Base-by-base conservation (phyloP, 2,329 filamentous ascomycete species). In the Colletotrichum sojae region DNA sequence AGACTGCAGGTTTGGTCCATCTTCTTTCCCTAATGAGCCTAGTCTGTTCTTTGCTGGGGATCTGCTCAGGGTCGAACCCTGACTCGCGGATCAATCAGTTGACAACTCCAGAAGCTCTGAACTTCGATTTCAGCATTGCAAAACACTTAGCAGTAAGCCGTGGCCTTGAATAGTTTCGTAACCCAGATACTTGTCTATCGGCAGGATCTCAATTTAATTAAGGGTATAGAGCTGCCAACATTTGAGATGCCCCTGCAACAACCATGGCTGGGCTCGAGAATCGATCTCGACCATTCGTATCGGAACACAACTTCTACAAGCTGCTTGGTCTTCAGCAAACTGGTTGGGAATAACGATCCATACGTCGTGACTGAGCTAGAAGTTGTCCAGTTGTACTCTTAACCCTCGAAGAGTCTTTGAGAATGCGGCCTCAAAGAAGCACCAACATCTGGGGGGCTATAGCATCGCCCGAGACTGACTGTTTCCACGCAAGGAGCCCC, bases 1-100 rank as follows among this genome's bases (percentile, higher is more conserved):
- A 25, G 18, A 15, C 39, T 40, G 56, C 36, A 20, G 13, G 54
- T 61, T 60, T 66, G 49, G 63, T 51, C 57, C 57, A 67, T 63
- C 58, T 56, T 31, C 20, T 57, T 63, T 52, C 64, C 58, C 6
- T n/a, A 63, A 63, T 4, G 36, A 36, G 64, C 27, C 46, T 63
- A 67, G 64, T 36, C 18, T 13, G 3, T 53, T 6, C n/a, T 48
- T 31, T 31, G 13, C 15, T 57, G 20, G 25, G 39, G n/a, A 43
- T 22, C n/a, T n/a, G 40, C 16, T n/a, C 40, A 43, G 40, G 31
- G 40, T 15, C 40, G 10, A 43, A 43, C 40, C 40, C 16, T 43
- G 40, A 43, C 40, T 43, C 40, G 40, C 13, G 16, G 5, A 15
- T 43, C 10, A 5, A n/a, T 36, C 9, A 36, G 10, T 36, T 36